Percentiles rank a stretch among this genome's conserved stretches.
Evolutionary conservation across 495 filamentous ascomycete genomes (phyloP).

Genomic region (Xylaria palmicola): DNA sequence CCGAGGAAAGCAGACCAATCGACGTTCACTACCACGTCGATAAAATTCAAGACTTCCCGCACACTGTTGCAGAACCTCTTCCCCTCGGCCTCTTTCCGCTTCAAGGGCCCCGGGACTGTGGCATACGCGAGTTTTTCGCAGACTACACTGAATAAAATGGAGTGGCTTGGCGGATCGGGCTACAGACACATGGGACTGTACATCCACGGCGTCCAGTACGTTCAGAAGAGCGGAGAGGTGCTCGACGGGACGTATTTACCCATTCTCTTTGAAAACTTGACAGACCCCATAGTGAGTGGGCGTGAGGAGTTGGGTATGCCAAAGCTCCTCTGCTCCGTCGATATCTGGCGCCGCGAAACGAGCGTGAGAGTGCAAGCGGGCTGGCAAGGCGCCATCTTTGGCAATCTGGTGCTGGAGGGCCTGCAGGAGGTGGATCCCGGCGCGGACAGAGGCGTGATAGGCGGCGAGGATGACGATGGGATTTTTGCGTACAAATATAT

Average conservation of each 20-base stretch:
- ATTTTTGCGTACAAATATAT: slow-evolving; percentile 20
- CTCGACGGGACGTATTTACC: slow-evolving; percentile 7
- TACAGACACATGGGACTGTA: slow-evolving; percentile 5
- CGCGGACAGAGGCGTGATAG: too few species aligned
- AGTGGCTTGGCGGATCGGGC: slow-evolving; percentile 7
- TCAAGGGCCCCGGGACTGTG: slow-evolving; percentile 1
- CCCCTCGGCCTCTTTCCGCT: neutral
- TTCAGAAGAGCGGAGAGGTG: neutral
- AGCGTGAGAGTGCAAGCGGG: too few species aligned
- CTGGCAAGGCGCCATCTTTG: neutral
- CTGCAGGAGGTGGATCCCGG: neutral
- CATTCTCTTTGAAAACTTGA: slow-evolving; percentile 7
- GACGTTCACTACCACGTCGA: slow-evolving; percentile 5
- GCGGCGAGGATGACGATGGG: slow-evolving; percentile 17
- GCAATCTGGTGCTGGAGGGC: neutral
- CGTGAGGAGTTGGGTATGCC: slow-evolving; percentile 5
- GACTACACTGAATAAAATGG: neutral
- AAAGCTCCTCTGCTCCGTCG: neutral
- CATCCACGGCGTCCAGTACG: slow-evolving; percentile 8
- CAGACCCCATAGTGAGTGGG: neutral
- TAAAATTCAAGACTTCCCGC: slow-evolving; percentile 5
- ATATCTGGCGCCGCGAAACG: neutral
- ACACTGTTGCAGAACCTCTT: slow-evolving; percentile 9
- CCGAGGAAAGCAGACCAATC: neutral
- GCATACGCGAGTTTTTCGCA: neutral